phyloP scores from a whole-genome alignment of 306 rosid species.

The Prunus kanzakura region DNA sequence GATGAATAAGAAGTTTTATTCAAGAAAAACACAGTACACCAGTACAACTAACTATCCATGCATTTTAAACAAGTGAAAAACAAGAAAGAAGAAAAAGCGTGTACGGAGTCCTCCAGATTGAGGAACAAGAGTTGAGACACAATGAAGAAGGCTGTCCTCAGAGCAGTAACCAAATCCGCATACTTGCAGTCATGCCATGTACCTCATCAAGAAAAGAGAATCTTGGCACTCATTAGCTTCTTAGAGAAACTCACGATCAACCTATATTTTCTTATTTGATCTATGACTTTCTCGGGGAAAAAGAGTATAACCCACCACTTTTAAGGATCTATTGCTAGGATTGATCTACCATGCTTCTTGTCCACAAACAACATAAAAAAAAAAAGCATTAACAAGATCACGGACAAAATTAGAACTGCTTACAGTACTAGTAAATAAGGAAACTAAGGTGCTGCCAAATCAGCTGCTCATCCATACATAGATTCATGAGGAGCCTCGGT shows the following conservation, averaged over 20 bases:
- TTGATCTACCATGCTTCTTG: background rate
- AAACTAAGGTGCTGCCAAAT: too few species aligned
- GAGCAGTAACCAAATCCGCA: background rate
- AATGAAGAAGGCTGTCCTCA: background rate
- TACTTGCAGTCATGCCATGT: background rate
- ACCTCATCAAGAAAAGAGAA: background rate
- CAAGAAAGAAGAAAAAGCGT: background rate
- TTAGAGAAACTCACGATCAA: background rate
- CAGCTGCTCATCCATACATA: too few species aligned
- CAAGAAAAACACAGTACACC: background rate
- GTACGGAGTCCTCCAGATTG: background rate
- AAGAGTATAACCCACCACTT: background rate
- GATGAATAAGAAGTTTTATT: background rate
- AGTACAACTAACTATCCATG: background rate
- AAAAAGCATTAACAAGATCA: background rate
- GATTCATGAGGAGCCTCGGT: too few species aligned
- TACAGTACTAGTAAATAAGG: too few species aligned
- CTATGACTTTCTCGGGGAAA: background rate
- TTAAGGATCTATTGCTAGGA: background rate
- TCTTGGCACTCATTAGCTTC: background rate
- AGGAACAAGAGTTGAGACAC: background rate
- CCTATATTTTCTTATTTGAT: background rate
- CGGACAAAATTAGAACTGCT: too few species aligned
- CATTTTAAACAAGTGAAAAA: background rate
- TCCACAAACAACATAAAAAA: background rate